Conservation (phyloP, 306 rosid genomes). For the Fragaria ananassa region DNA sequence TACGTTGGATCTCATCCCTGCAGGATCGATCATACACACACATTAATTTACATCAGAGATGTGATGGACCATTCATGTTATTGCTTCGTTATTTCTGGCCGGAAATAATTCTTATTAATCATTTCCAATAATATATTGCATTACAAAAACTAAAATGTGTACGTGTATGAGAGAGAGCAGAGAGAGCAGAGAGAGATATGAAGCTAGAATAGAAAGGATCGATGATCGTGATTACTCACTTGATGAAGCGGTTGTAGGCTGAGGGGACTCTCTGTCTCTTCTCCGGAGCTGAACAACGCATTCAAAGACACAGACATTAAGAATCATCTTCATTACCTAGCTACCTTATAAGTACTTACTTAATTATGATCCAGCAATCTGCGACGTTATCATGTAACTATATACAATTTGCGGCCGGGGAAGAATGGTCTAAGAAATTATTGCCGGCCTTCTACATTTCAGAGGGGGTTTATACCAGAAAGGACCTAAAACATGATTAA, state of each 20-base stretch:
- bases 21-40: slow-evolving; percentile 9
- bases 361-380: neutral
- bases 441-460: neutral
- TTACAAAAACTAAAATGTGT: neutral
- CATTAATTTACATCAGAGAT: neutral
- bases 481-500: neutral
- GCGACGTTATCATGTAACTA: neutral
- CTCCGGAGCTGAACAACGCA: slow-evolving; percentile 44
- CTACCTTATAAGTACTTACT: neutral
- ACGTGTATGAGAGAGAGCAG: neutral
- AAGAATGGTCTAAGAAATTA: neutral
- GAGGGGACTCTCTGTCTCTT: slow-evolving; percentile 60
- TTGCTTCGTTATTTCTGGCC: slow-evolving; percentile 4
- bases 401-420: neutral
- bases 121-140: neutral
- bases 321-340: neutral
- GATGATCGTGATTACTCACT: slow-evolving; percentile 33
- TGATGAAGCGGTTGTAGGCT: slow-evolving; percentile 56
- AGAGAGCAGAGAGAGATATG: neutral
- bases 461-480: neutral
- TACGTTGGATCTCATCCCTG: slow-evolving; percentile 64
- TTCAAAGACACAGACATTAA: slow-evolving; percentile 10
- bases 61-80: slow-evolving; percentile 5
- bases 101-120: neutral
- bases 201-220: neutral